Evolutionary conservation across 2,329 filamentous ascomycete genomes (phyloP).

Genomic region (Alternaria longipes): DNA sequence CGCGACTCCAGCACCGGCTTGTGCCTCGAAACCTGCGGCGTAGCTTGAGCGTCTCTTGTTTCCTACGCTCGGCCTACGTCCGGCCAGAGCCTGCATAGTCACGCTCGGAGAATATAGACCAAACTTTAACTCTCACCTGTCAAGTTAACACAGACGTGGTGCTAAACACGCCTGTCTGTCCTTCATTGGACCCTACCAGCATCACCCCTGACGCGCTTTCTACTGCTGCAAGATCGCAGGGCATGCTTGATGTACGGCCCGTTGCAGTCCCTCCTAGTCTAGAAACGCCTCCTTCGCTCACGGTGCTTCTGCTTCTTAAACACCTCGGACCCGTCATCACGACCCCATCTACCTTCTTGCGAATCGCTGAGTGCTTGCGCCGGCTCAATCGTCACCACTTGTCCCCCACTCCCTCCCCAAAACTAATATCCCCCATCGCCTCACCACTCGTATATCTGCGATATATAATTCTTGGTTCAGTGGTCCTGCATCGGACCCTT

Average conservation of each 20-base stretch:
- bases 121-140: constrained; percentile 51
- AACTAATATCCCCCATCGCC: constrained; percentile 13
- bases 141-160: constrained; percentile 43
- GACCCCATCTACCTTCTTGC: constrained; percentile 32
- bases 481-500: constrained; percentile 14
- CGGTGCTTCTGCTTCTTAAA: constrained; percentile 41
- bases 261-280: constrained; percentile 51
- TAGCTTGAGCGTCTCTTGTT: constrained; percentile 40
- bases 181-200: constrained; percentile 39
- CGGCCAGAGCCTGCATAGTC: constrained; percentile 40
- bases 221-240: constrained; percentile 43
- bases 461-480: constrained; percentile 17
- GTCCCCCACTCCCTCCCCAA: constrained; percentile 25
- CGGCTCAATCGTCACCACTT: constrained; percentile 27
- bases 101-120: constrained; percentile 51
- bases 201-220: constrained; percentile 37
- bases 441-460: constrained; percentile 19
- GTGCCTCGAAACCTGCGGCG: constrained; percentile 47
- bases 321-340: constrained; percentile 40
- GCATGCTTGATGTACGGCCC: constrained; percentile 50
- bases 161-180: constrained; percentile 40
- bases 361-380: constrained; percentile 46
- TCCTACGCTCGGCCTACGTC: constrained; percentile 30
- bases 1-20: constrained; percentile 46
- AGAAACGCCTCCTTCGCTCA: constrained; percentile 43